Evolutionary conservation across 768 basidiomycete species (phyloP), one percentile per base, ranked within the genome.

Genomic region (Amanita muscaria): DNA sequence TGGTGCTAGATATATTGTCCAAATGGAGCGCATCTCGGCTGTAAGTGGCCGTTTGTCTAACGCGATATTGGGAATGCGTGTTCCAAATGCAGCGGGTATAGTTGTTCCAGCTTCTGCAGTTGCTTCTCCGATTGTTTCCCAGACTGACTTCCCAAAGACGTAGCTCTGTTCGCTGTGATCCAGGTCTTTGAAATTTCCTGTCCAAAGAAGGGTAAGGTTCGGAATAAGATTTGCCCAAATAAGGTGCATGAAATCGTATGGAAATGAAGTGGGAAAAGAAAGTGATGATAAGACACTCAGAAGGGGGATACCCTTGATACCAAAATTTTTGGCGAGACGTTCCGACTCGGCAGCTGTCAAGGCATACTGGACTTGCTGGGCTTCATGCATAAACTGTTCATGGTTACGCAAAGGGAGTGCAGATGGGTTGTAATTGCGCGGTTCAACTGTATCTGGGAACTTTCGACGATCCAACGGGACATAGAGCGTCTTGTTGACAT

Each of bases 241-340:
- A 0, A 69, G 56, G 39, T 76, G 72, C 67, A 74, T 74, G 53
- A 72, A 70, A 36, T 76, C 71, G 47, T 61, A 64, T 0, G 69
- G 73, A 25, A 71, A 64, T 0, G 64, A 65, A 1, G 5, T 1
- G 1, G 73, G 62, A 51, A 71, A 66, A 2, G 46, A 46, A 6
- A 70, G 49, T 72, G 59, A 1, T 65, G n/a, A 1, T 68, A 56
- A 11, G 60, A 14, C 3, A 59, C 62, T 37, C 67, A n/a, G n/a
- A n/a, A n/a, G n/a, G n/a, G n/a, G n/a, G n/a, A n/a, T n/a, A n/a
- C n/a, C n/a, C n/a, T n/a, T 67, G 45, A 69, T 59, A 1, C 71
- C 67, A 45, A 48, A 60, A 16, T 31, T 15, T 22, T 44, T 55
- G 7, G 59, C 45, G 3, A 56, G 50, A 1, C 16, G 6, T 7